Base-by-base conservation (phyloP, 208 protist species). In the Wallacemonas sp. region DNA sequence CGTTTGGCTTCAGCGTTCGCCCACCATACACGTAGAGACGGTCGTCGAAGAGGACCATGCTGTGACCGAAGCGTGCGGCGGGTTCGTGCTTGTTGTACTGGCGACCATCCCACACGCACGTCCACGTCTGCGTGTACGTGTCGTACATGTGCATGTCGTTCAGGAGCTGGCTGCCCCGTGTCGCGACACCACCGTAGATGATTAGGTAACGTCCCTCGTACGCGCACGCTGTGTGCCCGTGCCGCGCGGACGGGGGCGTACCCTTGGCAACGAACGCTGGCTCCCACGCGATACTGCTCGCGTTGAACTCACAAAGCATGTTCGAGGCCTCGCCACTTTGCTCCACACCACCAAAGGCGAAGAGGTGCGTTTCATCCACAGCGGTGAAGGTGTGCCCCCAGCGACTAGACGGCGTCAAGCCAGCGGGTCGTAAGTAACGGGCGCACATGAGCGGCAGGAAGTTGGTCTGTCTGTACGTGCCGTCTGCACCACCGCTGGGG, bases 391-490 rank as follows among this genome's bases (percentile, higher is more conserved):
- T 86, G 73, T 91, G 84, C 29, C 87, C 87, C 84, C 83, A 94
- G 26, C 82, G 76, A 0, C 72, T 73, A 0, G 69, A 60, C 17
- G 87, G 87, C 3, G 68, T 78, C 29, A 94, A 66, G 21, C 87
- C 87, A 0, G 68, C 73, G 2, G 81, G 79, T 37, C 71, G 73
- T 21, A 94, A 76, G 53, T 90, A 88, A 21, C 84, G 76, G 4
- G 87, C 84, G 57, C 85, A 91, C 87, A 94, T 91, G 39, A 94
- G 66, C 2, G 84, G 84, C 33, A 94, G 59, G 65, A 94, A 91
- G 73, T 91, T 94, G 17, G 77, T 75, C 63, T 87, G 78, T n/a
- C 73, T 52, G n/a, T 73, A 67, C 53, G n/a, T 44, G 34, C 24
- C 33, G 21, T 46, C 19, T n/a, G 17, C n/a, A n/a, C n/a, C n/a